phyloP scores from a whole-genome alignment of 2,329 filamentous ascomycete genomes.

The Sporothrix globosa region DNA sequence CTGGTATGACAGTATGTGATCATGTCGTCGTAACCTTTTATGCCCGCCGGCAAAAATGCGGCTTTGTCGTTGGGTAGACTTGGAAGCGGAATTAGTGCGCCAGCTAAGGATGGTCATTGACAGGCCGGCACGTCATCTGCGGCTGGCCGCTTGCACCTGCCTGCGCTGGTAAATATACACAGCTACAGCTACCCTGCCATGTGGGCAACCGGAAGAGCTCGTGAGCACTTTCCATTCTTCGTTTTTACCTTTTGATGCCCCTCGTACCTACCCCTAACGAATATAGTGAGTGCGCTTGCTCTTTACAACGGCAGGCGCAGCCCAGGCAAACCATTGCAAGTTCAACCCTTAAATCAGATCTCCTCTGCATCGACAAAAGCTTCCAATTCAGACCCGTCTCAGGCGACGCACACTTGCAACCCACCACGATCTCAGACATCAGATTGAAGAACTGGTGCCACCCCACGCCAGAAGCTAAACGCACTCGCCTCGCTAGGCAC shows the following conservation, averaged over 20 bases:
- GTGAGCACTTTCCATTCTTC: neutral
- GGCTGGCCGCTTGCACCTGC: slow-evolving; percentile 4
- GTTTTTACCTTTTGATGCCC: neutral
- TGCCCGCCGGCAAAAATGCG: neutral
- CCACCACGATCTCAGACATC: slow-evolving; percentile 14
- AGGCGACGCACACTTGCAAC: neutral
- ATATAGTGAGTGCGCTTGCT: neutral
- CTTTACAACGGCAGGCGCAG: neutral
- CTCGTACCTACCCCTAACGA: neutral
- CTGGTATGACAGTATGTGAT: neutral
- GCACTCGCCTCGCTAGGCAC: neutral
- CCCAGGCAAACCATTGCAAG: neutral
- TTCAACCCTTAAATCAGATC: slow-evolving; percentile 1
- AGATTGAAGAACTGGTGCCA: neutral
- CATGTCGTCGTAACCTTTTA: neutral
- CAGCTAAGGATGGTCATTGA: neutral
- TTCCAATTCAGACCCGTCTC: neutral
- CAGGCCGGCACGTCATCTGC: neutral
- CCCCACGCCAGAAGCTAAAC: neutral
- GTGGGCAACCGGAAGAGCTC: neutral
- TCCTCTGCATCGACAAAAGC: slow-evolving; percentile 15
- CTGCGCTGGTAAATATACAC: neutral
- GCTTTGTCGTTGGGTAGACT: neutral
- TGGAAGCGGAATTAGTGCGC: neutral
- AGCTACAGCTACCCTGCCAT: slow-evolving; percentile 6